Conservation (phyloP, 495 filamentous ascomycete species). For the Talaromyces stipitatus region DNA sequence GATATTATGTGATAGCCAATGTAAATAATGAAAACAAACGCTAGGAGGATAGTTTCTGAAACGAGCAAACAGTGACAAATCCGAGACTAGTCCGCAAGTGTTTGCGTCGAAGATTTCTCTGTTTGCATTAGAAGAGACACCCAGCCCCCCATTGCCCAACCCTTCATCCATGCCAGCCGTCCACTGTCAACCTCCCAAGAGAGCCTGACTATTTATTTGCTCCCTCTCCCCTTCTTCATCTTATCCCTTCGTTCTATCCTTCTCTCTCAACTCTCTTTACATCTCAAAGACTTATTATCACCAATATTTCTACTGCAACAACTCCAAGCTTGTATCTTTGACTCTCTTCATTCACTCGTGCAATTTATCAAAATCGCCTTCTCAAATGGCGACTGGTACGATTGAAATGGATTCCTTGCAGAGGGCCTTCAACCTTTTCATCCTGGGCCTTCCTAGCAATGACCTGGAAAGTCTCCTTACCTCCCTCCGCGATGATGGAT, state of each 20-base stretch:
- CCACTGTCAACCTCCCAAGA: neutral
- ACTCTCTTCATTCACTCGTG: neutral
- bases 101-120: slow-evolving; percentile 2
- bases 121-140: neutral
- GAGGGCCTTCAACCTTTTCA: slow-evolving; percentile 13
- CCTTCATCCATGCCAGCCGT: neutral
- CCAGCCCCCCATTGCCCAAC: slow-evolving; percentile 5
- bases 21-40: neutral
- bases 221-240: neutral
- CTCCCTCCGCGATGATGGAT: neutral
- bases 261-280: neutral
- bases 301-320: neutral
- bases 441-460: slow-evolving; percentile 11
- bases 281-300: neutral
- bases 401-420: slow-evolving; percentile 6
- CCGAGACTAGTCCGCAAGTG: neutral
- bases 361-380: neutral
- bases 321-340: neutral
- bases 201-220: neutral
- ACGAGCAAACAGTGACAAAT: neutral
- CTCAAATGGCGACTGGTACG: neutral
- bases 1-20: neutral
- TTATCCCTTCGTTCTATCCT: neutral
- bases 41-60: slow-evolving; percentile 8
- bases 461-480: slow-evolving; percentile 11